Evolutionary conservation across 2,329 filamentous ascomycete genomes (phyloP), one percentile per base, ranked within the genome.

Genomic region (Ascochyta lentis): DNA sequence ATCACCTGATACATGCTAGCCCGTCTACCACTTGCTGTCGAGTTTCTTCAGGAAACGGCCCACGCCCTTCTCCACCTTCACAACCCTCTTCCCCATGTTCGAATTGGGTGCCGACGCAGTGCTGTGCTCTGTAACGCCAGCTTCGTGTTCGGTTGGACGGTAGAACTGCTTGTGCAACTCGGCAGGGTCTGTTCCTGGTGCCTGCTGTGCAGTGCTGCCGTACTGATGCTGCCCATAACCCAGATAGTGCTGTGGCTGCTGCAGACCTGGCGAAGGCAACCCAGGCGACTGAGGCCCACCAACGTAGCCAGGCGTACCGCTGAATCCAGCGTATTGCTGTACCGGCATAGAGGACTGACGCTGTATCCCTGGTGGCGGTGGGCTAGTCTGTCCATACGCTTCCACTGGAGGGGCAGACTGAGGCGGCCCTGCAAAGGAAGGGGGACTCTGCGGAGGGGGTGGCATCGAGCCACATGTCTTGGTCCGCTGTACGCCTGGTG

Each of bases 1-100:
- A 42, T 51, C 24, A 60, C 53, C 46, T 12, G n/a, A 54, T n/a
- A 48, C 16, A 42, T 35, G 13, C 24, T 22, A 31, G n/a, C 24
- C 19, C 24, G 15, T 47, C 61, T 49, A 68, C 43, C 89, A 87
- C 71, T 86, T 89, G 19, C 90, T 91, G 78, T 92, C 89, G 74
- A 92, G 83, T 77, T 88, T 91, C 82, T 89, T 91, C 62, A 92
- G 75, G 80, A 92, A 88, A 6, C 87, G 86, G 26, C 85, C 84
- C 4, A 92, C 84, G 1, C 88, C 87, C 72, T 86, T 86, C 77
- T 92, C 89, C 31, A 92, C 66, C 65, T 84, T 82, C 26, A 85
- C 86, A 0, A 88, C 85, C 57, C 85, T 83, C 71, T 87, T 84
- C 66, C 90, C 89, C 27, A 91, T 74, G 69, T 82, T 84, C 76